These are phyloP conservation scores for Cyamopsis tetragonoloba DNA, from an alignment of 306 rosid genomes.

Conservation along the genomic window DNA sequence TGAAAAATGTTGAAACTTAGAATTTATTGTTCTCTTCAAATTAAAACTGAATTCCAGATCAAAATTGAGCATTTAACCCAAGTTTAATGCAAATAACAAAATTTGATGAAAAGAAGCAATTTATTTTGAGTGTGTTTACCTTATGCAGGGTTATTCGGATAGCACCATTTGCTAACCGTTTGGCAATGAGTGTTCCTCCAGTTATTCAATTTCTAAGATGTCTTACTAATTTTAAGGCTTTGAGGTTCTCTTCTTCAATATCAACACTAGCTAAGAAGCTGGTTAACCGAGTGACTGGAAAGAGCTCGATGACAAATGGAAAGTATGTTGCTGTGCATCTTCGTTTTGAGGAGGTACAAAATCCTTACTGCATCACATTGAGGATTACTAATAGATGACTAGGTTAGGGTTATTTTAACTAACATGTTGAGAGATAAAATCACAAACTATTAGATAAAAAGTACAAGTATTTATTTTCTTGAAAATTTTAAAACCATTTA, in stretches of 20 bases:
- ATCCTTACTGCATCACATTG: constrained; percentile 19
- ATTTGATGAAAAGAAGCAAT: not conserved
- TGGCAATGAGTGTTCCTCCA: constrained; percentile 93
- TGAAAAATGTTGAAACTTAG: no score
- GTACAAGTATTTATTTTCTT: no score
- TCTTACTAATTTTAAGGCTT: constrained; percentile 79
- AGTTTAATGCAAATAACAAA: not conserved
- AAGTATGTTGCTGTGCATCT: constrained; percentile 83
- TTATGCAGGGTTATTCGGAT: constrained; percentile 76
- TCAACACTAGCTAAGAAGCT: constrained; percentile 62
- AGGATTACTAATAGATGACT: no score
- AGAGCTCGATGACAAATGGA: constrained; percentile 69
- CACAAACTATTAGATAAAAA: no score
- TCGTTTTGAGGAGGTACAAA: constrained; percentile 95
- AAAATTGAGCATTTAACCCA: constrained; percentile 4
- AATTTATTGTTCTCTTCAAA: no score
- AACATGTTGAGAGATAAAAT: no score
- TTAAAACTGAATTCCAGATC: constrained; percentile 10
- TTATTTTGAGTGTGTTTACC: no score
- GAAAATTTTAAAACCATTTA: no score
- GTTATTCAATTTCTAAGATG: constrained; percentile 85
- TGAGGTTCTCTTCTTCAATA: constrained; percentile 77
- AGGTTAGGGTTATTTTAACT: no score
- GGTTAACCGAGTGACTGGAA: constrained; percentile 63
- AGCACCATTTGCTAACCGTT: constrained; percentile 91